Base-by-base conservation (phyloP, 2,329 filamentous ascomycete genomes). In the Domatiomyces globalis region DNA sequence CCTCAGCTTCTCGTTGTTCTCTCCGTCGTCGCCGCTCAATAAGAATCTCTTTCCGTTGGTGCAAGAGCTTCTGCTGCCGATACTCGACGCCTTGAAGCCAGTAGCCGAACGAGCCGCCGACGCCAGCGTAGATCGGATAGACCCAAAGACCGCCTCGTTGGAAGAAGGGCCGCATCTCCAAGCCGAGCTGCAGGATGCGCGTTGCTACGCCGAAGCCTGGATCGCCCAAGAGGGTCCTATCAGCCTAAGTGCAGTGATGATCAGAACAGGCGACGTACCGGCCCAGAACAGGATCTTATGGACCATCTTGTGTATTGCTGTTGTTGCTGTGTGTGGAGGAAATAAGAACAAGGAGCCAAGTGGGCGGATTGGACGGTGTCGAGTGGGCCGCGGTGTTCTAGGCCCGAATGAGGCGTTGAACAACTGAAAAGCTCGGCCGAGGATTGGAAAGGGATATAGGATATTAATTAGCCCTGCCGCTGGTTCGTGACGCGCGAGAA, bases 121-220 rank as follows among this genome's bases (percentile, higher is more conserved):
- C 80, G 61, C 79, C 79, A 53, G 83, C 89, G 71, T 92, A 98
- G 62, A 90, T 72, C 51, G 92, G 92, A 74, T 95, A 98, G 49
- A 81, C 87, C 85, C 87, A 94, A 64, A 95, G 80, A 51, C 84
- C 85, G 66, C 84, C 77, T 65, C 77, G 80, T 72, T 84, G 83
- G 78, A 96, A 87, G 70, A 95, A 83, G 49, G 90, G 92, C 57
- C 89, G 87, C 88, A 94, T 95, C 75, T 98, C 88, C 68, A 98
- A 92, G 65, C 90, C 92, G 68, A 98, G 83, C 72, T 96, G 92
- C 87, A 89, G 95, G 71, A 92, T 79, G 63, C 90, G 86, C 66
- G 89, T 84, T 66, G 85, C 88, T 63, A 95, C 73, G 76, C 92
- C 92, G 98, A 62, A 53, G 54, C 18, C 47, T 29, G 46, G 12